Evolutionary conservation across 257 asterid genomes (phyloP), one percentile per base, ranked within the genome.

Genomic region (Lithospermum erythrorhizon): DNA sequence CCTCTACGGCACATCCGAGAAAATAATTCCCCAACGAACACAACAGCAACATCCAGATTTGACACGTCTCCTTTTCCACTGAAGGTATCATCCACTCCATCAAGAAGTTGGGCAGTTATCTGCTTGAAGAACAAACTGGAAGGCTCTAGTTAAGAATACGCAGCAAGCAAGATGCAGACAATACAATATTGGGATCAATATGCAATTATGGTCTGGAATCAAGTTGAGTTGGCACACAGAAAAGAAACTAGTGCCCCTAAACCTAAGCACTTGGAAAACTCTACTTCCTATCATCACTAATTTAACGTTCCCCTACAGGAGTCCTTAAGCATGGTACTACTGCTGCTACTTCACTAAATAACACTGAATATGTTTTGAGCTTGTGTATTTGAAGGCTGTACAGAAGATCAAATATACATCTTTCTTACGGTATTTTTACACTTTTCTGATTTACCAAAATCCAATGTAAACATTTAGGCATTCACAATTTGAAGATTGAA

Each of bases 1-100:
- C 99, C 99, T 73, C 99, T 84, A 41, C 99, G 90, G 77, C 89
- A 79, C 66, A 93, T 81, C 68, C 91, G 94, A 49, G 90, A 67
- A 83, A 83, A 80, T 64, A 72, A 74, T 75, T 86, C 94, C 64
- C 89, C 99, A 72, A 70, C 70, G 73, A 93, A 84, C 64, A 74
- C 68, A 56, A 84, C 75, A 53, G 69, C 21, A 61, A 74, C 79
- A 72, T 76, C 65, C 41, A 65, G 53, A 54, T 73, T 70, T 62
- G 21, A 79, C 61, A 80, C 94, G 68, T 81, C 94, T 32, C 69
- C 81, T 74, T 78, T 95, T 61, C 58, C 75, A 68, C 6, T 1
- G 16, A 23, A 56, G 32, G 37, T 23, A 19, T 56, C n/a, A 10
- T 84, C 91, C 32, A 71, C 81, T 72, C 81, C 95, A 64, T 61